Conservation (phyloP, 768 basidiomycete species). For the Suillus subluteus region DNA sequence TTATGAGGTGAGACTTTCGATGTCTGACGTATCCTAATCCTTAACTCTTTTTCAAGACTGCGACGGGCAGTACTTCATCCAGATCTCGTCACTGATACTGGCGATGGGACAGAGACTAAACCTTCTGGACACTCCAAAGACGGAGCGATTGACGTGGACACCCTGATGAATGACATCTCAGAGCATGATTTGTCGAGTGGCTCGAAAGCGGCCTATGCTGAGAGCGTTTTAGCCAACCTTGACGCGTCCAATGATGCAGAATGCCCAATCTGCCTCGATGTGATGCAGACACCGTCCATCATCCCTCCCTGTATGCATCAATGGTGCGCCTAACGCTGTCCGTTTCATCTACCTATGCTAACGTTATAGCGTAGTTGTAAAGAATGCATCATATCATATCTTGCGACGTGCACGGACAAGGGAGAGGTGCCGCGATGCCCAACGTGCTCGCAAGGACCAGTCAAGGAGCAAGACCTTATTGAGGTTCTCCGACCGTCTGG, state of each 20-base stretch:
- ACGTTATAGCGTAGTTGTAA: conserved; percentile 64
- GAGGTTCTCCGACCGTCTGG: conserved; percentile 54
- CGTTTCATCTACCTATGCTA: conserved; percentile 3
- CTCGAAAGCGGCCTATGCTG: conserved; percentile 52
- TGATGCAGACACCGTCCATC: conserved; percentile 70
- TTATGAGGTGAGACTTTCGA: conserved; percentile 72
- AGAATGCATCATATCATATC: conserved; percentile 81
- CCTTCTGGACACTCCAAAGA: conserved; percentile 37
- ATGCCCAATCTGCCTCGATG: conserved; percentile 83
- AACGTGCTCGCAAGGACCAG: conserved; percentile 71
- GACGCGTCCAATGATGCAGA: conserved; percentile 56
- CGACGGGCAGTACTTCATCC: conserved; percentile 95
- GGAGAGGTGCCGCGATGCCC: conserved; percentile 79
- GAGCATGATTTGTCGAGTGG: conserved; percentile 34
- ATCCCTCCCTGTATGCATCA: conserved; percentile 79
- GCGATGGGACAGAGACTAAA: conserved; percentile 44
- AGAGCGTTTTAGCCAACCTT: conserved; percentile 66
- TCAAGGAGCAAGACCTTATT: conserved; percentile 64
- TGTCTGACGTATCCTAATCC: not conserved
- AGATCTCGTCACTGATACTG: conserved; percentile 67
- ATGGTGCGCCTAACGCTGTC: conserved; percentile 48
- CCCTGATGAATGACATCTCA: conserved; percentile 59
- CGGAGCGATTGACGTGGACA: conserved; percentile 55
- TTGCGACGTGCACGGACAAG: conserved; percentile 70
- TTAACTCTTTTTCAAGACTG: conserved; percentile 48